Base-by-base conservation (phyloP, 805 yeast species). In the Lipomyces yamanashiensis region DNA sequence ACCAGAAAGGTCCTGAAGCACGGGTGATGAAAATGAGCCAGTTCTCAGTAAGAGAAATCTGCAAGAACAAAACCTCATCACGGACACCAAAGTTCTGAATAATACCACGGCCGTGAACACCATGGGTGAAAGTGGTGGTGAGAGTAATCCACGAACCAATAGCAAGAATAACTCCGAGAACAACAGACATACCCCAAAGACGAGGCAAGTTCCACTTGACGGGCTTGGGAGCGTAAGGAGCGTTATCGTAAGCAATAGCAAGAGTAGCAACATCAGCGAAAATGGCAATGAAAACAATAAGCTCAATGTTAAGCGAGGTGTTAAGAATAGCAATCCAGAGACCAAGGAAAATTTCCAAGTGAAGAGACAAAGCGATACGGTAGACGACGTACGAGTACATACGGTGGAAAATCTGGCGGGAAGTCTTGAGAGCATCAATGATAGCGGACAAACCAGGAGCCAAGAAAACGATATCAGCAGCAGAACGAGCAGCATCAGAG, bases 1-100 rank as follows among this genome's bases (percentile, higher is more conserved):
- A 89, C 97, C 97, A 92, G 95, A 92, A 92, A 77, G 97, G 97
- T 84, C 97, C 97, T 79, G 86, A 89, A 77, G 97, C 96, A 85
- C 97, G 88, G 75, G 97, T 91, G 77, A 92, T 84, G 89, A 91
- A 91, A 84, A 91, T 91, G 81, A 91, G 87, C 97, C 97, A 91
- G 84, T 92, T 91, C 84, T 91, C 97, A 79, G 97, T 90, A 78
- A 91, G 86, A 64, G 97, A 89, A 76, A 91, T 91, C 83, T 91
- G 91, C 82, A 91, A 85, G 88, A 91, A 91, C 81, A 91, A 82
- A 75, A 92, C 88, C 86, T 97, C 95, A 76, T 91, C 97, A 72
- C 88, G 81, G 72, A 92, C 84, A 87, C 97, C 97, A 81, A 90
- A 92, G 88, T 91, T 90, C 82, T 91, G 97, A 79, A 92, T 86